A percentile compares a stretch with the other conserved stretches of the same genome.
phyloP scores from a whole-genome alignment of 148 eudicot genomes.

The Cornus controversa region DNA sequence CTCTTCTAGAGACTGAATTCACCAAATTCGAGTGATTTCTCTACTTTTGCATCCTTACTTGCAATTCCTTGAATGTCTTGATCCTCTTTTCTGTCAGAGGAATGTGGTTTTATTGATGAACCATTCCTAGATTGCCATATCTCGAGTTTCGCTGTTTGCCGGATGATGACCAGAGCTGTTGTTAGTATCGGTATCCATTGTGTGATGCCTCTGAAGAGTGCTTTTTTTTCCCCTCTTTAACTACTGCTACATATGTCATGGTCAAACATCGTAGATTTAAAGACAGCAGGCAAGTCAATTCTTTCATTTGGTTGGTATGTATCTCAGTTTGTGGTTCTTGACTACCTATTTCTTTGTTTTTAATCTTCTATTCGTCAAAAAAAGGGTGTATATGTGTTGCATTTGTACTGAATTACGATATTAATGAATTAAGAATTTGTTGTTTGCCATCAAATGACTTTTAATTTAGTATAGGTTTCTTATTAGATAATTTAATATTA shows the following conservation, averaged over 20 bases:
- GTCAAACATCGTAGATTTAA: slow-evolving; percentile 10
- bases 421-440: background rate
- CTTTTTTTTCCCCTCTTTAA: slow-evolving; percentile 7
- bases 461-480: no score
- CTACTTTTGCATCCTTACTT: slow-evolving; percentile 9
- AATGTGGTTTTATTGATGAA: background rate
- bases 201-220: slow-evolving; percentile 26
- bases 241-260: slow-evolving; percentile 8
- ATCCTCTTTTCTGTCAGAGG: slow-evolving; percentile 11
- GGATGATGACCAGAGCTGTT: background rate
- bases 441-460: background rate
- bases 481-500: no score
- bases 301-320: slow-evolving; percentile 37
- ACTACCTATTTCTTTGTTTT: slow-evolving; percentile 12
- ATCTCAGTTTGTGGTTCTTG: slow-evolving; percentile 25
- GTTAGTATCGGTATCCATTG: slow-evolving; percentile 7
- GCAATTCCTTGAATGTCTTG: background rate
- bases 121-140: background rate
- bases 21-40: background rate
- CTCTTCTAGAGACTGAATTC: slow-evolving; percentile 53
- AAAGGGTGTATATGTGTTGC: slow-evolving; percentile 35
- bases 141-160: background rate
- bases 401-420: background rate
- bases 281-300: slow-evolving; percentile 34
- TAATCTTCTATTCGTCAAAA: slow-evolving; percentile 3